Percentiles rank a stretch among this genome's conserved stretches.
phyloP scores from a whole-genome alignment of 768 basidiomycete species.

The Phaffia australis region DNA sequence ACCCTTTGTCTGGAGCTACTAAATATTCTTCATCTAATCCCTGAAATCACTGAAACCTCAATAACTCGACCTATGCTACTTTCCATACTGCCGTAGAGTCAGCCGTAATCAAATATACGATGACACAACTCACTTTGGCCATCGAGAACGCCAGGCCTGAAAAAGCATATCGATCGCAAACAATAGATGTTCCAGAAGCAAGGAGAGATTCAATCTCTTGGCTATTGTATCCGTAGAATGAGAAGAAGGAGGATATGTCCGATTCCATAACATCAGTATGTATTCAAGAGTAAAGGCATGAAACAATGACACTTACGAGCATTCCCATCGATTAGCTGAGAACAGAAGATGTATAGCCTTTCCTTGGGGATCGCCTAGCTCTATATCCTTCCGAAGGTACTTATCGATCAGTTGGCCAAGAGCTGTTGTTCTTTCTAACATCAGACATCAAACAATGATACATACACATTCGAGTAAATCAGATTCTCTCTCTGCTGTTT shows the following conservation, averaged over 20 bases:
- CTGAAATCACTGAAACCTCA: slow-evolving; percentile 30
- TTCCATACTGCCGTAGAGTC: too few species aligned
- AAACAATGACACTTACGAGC: slow-evolving; percentile 50
- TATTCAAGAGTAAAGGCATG: too few species aligned
- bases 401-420: slow-evolving; percentile 89
- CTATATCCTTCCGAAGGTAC: slow-evolving; percentile 70
- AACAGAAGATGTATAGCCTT: slow-evolving; percentile 86
- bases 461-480: too few species aligned
- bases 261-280: too few species aligned
- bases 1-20: slow-evolving; percentile 66
- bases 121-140: slow-evolving; percentile 39
- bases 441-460: background rate
- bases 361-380: slow-evolving; percentile 58
- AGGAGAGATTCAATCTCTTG: slow-evolving; percentile 54
- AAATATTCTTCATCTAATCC: slow-evolving; percentile 72
- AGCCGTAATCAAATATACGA: background rate
- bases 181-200: slow-evolving; percentile 54
- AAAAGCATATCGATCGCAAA: slow-evolving; percentile 93
- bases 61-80: too few species aligned
- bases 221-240: slow-evolving; percentile 37
- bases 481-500: too few species aligned
- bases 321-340: slow-evolving; percentile 94
- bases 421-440: slow-evolving; percentile 71
- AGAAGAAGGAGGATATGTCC: background rate
- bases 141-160: slow-evolving; percentile 78